phyloP scores from a whole-genome alignment of 495 filamentous ascomycete species.

The Neurospora sublineolata region DNA sequence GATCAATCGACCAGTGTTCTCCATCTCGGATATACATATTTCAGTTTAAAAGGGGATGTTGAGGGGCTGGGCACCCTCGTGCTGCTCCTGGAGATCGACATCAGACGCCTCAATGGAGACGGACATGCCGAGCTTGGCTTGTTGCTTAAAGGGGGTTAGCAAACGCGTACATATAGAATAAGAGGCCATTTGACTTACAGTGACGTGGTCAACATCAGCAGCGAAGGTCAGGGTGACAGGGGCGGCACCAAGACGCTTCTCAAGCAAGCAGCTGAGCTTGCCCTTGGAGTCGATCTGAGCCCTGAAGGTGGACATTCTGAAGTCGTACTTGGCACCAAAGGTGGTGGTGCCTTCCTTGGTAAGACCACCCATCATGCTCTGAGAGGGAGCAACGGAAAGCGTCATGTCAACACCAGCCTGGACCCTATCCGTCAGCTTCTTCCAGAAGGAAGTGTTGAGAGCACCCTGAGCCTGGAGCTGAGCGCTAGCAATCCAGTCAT shows the following conservation, averaged over 20 bases:
- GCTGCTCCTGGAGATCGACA: slow-evolving; percentile 86
- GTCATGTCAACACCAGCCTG: slow-evolving; percentile 94
- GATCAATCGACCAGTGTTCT: background rate
- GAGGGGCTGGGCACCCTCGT: slow-evolving; percentile 48
- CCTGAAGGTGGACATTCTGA: slow-evolving; percentile 84
- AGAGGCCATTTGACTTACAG: slow-evolving; percentile 48
- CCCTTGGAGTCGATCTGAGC: slow-evolving; percentile 92
- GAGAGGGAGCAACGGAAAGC: slow-evolving; percentile 63
- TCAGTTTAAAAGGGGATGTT: slow-evolving; percentile 46
- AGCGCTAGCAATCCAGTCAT: slow-evolving; percentile 82
- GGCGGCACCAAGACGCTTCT: slow-evolving; percentile 79
- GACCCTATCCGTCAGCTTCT: slow-evolving; percentile 82
- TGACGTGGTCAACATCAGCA: slow-evolving; percentile 91
- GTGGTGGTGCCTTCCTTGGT: slow-evolving; percentile 81
- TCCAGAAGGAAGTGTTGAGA: slow-evolving; percentile 90
- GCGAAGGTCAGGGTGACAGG: slow-evolving; percentile 87
- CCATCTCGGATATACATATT: slow-evolving; percentile 1
- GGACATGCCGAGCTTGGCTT: slow-evolving; percentile 85
- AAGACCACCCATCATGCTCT: slow-evolving; percentile 55
- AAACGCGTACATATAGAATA: background rate
- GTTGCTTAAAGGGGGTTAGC: slow-evolving; percentile 51
- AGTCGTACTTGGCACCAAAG: slow-evolving; percentile 95
- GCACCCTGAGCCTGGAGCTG: slow-evolving; percentile 76
- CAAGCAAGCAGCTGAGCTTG: slow-evolving; percentile 81
- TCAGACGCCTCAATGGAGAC: slow-evolving; percentile 84